Conservation (phyloP, 2,329 filamentous ascomycete genomes). For the Cryphonectria radicalis region DNA sequence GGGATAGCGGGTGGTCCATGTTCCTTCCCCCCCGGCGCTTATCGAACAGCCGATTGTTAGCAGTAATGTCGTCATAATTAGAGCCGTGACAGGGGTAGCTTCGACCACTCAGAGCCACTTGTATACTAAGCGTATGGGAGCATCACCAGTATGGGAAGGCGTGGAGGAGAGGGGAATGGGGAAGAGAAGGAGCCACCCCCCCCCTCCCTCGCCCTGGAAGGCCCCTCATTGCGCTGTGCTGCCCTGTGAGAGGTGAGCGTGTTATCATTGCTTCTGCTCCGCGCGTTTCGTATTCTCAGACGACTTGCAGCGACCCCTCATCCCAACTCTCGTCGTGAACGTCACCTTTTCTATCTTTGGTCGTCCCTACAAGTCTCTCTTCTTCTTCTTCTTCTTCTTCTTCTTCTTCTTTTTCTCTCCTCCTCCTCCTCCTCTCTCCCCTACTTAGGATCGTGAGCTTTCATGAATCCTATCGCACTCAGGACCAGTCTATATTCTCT, state of each 20-base stretch:
- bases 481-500: slow-evolving; percentile 11
- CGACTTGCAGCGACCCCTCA: slow-evolving; percentile 16
- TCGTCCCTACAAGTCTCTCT: neutral
- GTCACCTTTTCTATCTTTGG: slow-evolving; percentile 4
- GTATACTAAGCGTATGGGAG: slow-evolving; percentile 18
- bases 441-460: slow-evolving; percentile 1
- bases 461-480: slow-evolving; percentile 21
- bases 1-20: neutral
- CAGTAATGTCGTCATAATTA: slow-evolving; percentile 20
- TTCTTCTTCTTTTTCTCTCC: too few species aligned
- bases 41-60: neutral
- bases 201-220: neutral
- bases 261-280: slow-evolving; percentile 5
- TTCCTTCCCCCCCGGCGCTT: neutral
- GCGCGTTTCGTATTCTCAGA: neutral
- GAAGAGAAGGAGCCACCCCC: too few species aligned
- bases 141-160: slow-evolving; percentile 18
- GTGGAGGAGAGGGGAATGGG: neutral
- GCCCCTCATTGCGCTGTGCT: neutral
- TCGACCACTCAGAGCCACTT: slow-evolving; percentile 20
- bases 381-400: neutral
- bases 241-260: neutral
- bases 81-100: slow-evolving; percentile 17
- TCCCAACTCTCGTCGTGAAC: slow-evolving; percentile 4
- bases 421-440: neutral